phyloP scores from a whole-genome alignment of 768 basidiomycete genomes.

The Austroboletus festivus region DNA sequence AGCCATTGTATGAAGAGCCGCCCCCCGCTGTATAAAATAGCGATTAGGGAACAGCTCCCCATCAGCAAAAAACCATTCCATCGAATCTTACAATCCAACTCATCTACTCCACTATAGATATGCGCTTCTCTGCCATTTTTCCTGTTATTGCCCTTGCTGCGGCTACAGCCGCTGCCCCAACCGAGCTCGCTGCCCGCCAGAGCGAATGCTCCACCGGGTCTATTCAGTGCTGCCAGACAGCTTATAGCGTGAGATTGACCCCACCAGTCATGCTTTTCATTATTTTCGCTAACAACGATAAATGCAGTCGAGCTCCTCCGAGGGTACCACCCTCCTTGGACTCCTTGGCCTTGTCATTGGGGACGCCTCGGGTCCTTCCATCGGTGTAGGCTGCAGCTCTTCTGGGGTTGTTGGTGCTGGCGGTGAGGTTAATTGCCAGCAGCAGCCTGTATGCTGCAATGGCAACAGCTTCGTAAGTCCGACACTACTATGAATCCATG shows the following conservation, averaged over 20 bases:
- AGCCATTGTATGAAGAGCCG: too few relatives aligned
- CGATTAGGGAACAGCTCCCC: too few relatives aligned
- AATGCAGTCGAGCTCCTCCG: neutral
- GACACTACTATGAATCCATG: neutral
- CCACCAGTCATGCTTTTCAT: neutral
- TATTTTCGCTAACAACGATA: neutral
- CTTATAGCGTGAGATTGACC: neutral
- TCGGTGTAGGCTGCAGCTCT: neutral
- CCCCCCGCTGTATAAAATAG: too few relatives aligned
- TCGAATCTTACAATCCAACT: too few relatives aligned
- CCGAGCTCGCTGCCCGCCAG: neutral
- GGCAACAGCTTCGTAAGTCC: neutral
- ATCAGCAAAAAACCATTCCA: too few relatives aligned
- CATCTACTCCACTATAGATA: neutral
- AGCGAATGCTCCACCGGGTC: neutral
- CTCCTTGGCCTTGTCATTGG: neutral
- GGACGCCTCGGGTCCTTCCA: neutral
- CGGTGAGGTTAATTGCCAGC: neutral
- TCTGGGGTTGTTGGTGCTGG: neutral
- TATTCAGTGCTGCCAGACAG: neutral
- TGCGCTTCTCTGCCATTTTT: constrained; percentile 7
- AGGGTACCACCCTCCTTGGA: neutral
- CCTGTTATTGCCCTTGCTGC: constrained; percentile 4
- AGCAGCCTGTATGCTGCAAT: constrained; percentile 3
- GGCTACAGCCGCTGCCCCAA: neutral